Evolutionary conservation across 2,329 filamentous ascomycete genomes (phyloP).

Genomic region (Cladosporium phlei): DNA sequence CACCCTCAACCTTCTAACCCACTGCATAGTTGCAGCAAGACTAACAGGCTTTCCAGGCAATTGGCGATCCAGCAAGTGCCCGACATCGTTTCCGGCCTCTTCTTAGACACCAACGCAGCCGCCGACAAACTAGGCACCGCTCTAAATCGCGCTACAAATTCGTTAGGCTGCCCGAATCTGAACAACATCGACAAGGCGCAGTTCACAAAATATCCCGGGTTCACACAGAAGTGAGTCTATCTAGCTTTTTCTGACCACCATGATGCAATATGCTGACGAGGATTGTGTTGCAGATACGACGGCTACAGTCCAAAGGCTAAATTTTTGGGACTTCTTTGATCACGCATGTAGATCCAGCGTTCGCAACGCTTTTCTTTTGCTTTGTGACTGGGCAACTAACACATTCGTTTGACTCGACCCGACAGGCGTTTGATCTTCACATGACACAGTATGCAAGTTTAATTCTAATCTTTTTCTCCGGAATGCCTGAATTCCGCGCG

Average conservation of each 20-base stretch:
- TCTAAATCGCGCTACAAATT: slow-evolving; percentile 16
- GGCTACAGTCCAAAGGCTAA: background rate
- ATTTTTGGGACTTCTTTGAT: background rate
- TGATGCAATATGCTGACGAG: background rate
- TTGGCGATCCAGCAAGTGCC: background rate
- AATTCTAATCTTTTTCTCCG: no score
- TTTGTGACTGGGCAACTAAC: no score
- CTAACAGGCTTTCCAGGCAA: background rate
- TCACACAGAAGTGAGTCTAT: slow-evolving; percentile 15
- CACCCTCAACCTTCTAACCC: background rate
- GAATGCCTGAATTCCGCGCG: no score
- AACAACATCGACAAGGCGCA: slow-evolving; percentile 23
- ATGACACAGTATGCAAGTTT: no score
- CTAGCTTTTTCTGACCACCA: background rate
- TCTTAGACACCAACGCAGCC: background rate
- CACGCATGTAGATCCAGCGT: no score
- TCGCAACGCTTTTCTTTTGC: no score
- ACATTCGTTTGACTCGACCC: no score
- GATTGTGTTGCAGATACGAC: background rate
- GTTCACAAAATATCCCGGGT: slow-evolving; percentile 28
- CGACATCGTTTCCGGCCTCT: background rate
- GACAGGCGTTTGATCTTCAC: no score
- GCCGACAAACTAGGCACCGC: slow-evolving; percentile 1
- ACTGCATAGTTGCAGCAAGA: background rate
- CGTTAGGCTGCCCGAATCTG: slow-evolving; percentile 27